Evolutionary conservation across 495 filamentous ascomycete genomes (phyloP).

Genomic region (Terfezia claveryi): DNA sequence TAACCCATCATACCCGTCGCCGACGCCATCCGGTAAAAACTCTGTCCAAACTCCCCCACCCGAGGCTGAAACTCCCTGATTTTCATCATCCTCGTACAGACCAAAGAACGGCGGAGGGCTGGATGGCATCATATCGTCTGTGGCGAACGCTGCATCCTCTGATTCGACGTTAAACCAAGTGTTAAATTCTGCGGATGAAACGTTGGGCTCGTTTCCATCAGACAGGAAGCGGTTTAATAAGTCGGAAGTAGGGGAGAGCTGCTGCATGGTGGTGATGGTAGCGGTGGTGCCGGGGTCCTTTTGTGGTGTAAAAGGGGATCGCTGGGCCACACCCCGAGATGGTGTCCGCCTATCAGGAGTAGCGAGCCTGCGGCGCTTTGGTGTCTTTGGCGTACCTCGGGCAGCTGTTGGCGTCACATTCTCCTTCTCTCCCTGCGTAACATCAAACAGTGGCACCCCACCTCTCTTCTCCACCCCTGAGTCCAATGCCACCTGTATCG

Average conservation of each 20-base stretch:
- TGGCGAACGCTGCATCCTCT: not conserved
- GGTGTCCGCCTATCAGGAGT: not conserved
- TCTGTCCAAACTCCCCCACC: slow-evolving; percentile 7
- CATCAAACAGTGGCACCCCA: slow-evolving; percentile 8
- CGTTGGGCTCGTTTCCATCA: not conserved
- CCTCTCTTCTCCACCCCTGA: slow-evolving; percentile 15
- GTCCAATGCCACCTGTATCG: slow-evolving; percentile 13
- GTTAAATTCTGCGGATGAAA: not conserved
- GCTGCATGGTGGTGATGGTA: not conserved
- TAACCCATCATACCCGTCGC: not conserved
- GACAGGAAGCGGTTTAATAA: not conserved
- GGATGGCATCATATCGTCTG: not conserved
- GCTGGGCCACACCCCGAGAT: not conserved
- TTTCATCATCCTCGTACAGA: slow-evolving; percentile 5
- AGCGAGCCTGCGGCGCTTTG: slow-evolving; percentile 11
- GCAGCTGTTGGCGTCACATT: slow-evolving; percentile 22
- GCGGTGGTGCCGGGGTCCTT: not conserved
- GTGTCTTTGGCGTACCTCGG: slow-evolving; percentile 17
- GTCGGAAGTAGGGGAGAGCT: not conserved
- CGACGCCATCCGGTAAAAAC: slow-evolving; percentile 13
- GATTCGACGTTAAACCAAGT: not conserved
- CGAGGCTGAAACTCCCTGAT: slow-evolving; percentile 2
- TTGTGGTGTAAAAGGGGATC: not conserved
- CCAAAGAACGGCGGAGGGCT: slow-evolving; percentile 14
- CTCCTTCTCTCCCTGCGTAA: slow-evolving; percentile 25